A percentile compares a stretch with the other conserved stretches of the same genome.
Evolutionary conservation across 2,329 filamentous ascomycete genomes (phyloP).

Genomic region (Penicillium brevicompactum): DNA sequence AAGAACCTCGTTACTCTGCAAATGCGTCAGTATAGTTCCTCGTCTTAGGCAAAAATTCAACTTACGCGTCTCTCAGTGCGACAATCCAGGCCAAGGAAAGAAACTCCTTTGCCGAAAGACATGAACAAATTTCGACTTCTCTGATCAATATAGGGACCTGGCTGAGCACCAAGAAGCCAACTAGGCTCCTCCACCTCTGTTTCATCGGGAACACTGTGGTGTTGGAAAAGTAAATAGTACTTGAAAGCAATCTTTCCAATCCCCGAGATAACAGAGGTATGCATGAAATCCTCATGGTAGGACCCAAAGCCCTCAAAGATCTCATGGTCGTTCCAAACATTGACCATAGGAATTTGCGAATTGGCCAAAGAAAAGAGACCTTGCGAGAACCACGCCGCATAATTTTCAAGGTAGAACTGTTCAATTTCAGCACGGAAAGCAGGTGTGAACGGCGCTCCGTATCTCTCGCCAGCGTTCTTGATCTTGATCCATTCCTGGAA

Average conservation of each 20-base stretch:
- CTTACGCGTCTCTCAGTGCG: constrained; percentile 78
- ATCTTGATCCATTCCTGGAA: constrained; percentile 85
- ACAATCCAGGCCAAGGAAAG: constrained; percentile 85
- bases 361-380: constrained; percentile 91
- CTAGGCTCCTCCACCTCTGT: constrained; percentile 83
- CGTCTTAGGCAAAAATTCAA: background rate
- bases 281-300: constrained; percentile 90
- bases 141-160: constrained; percentile 89
- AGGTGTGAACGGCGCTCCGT: constrained; percentile 72
- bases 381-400: constrained; percentile 94
- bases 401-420: constrained; percentile 81
- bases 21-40: constrained; percentile 22
- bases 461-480: constrained; percentile 78
- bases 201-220: constrained; percentile 83
- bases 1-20: constrained; percentile 71
- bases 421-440: constrained; percentile 90
- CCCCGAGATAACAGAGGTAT: constrained; percentile 83
- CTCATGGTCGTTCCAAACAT: constrained; percentile 96
- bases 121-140: constrained; percentile 84
- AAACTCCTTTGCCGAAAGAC: constrained; percentile 74
- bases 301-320: constrained; percentile 91
- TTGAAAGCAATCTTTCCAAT: constrained; percentile 93
- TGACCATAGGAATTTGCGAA: constrained; percentile 96
- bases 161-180: constrained; percentile 78
- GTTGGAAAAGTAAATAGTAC: constrained; percentile 98